Evolutionary conservation across 1,284 basidiomycete species (phyloP).

Genomic region (Trichosporon coremiiforme): DNA sequence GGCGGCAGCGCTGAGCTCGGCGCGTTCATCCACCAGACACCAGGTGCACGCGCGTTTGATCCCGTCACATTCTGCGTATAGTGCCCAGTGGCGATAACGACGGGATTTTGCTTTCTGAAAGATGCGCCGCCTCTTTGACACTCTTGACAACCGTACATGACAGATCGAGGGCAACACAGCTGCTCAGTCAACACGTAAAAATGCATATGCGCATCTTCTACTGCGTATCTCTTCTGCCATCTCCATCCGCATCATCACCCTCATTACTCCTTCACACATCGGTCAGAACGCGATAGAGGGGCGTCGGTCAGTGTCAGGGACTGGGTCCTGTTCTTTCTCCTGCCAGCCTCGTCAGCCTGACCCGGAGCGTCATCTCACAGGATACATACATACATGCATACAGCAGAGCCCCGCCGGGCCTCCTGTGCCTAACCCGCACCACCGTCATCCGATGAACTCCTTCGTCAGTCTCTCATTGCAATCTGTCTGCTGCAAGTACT

Average conservation of each 20-base stretch:
- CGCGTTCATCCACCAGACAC: too few species aligned
- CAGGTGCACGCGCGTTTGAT: background rate
- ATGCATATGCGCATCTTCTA: too few species aligned
- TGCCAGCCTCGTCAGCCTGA: background rate
- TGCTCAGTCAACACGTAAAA: too few species aligned
- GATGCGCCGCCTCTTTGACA: too few species aligned
- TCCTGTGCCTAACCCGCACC: background rate
- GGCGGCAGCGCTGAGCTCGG: background rate
- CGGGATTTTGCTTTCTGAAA: too few species aligned
- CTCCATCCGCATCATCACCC: too few species aligned
- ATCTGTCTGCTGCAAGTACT: too few species aligned
- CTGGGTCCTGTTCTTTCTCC: background rate
- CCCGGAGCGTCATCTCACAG: too few species aligned
- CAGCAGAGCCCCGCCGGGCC: too few species aligned
- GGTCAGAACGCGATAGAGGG: background rate
- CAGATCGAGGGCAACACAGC: slow-evolving; percentile 1
- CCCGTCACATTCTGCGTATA: slow-evolving; percentile 9
- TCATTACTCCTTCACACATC: background rate
- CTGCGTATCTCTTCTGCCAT: background rate
- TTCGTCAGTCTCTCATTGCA: too few species aligned
- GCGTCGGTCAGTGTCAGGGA: background rate
- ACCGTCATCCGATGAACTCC: too few species aligned
- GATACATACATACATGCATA: too few species aligned
- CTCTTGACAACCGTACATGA: background rate
- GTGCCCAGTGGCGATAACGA: background rate